Percentiles rank a stretch among this genome's conserved stretches.
These are phyloP conservation scores for Chalciporus sphaerocephalus DNA, from an alignment of 768 basidiomycete species.

Conservation along the genomic window DNA sequence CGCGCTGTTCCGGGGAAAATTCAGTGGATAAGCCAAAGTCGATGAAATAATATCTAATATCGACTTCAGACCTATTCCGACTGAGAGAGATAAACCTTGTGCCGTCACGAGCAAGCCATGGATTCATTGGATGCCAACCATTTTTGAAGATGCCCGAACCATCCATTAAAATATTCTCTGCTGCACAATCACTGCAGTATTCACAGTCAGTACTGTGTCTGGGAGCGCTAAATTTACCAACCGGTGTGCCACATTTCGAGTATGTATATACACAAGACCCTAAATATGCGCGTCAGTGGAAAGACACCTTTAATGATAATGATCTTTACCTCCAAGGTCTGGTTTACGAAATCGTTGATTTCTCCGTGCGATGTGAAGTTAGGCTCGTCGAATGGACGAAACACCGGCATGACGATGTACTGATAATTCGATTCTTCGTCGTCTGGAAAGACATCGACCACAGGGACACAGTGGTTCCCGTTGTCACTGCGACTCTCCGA, in stretches of 20 bases:
- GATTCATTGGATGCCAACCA: conserved; percentile 18
- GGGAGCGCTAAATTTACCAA: conserved; percentile 9
- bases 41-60: conserved; percentile 30
- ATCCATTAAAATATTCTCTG: conserved; percentile 32
- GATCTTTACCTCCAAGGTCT: conserved; percentile 19
- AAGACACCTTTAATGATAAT: background rate
- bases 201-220: background rate
- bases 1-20: conserved; percentile 17
- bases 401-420: conserved; percentile 23
- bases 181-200: conserved; percentile 18
- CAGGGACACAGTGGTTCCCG: conserved; percentile 20
- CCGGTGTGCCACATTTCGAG: conserved; percentile 33
- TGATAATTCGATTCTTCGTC: conserved; percentile 8
- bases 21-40: conserved; percentile 32
- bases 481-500: background rate
- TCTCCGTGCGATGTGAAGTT: conserved; percentile 21
- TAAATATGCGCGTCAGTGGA: background rate
- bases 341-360: conserved; percentile 20
- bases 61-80: conserved; percentile 22
- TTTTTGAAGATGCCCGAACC: conserved; percentile 17
- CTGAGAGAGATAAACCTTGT: conserved; percentile 11
- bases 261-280: conserved; percentile 34
- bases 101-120: conserved; percentile 8
- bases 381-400: conserved; percentile 18
- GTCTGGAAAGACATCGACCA: conserved; percentile 12